Conservation (phyloP, 2,329 filamentous ascomycete genomes). For the Claviceps maximensis region DNA sequence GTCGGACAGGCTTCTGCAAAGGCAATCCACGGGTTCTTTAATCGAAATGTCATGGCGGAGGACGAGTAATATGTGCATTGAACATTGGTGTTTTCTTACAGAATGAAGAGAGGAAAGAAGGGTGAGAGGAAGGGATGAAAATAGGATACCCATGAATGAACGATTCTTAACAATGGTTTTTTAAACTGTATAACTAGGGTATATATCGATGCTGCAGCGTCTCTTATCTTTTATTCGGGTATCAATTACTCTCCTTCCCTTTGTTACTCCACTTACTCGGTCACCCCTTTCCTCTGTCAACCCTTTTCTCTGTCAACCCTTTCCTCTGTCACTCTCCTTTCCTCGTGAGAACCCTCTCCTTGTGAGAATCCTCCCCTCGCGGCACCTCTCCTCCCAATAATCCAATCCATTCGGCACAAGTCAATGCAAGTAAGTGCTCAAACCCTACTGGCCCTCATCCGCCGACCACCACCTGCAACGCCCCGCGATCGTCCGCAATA, state of each 20-base stretch:
- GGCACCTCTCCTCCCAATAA: not conserved
- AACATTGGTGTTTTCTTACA: too few relatives aligned
- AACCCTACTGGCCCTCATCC: constrained; percentile 12
- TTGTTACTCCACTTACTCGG: too few relatives aligned
- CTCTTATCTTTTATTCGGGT: not conserved
- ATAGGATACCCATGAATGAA: constrained; percentile 6
- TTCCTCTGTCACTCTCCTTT: not conserved
- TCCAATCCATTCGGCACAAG: not conserved
- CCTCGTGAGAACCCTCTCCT: too few relatives aligned
- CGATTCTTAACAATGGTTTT: not conserved
- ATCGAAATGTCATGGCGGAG: constrained; percentile 43
- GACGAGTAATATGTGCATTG: constrained; percentile 10
- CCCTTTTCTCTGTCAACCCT: not conserved
- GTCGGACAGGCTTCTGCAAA: constrained; percentile 65
- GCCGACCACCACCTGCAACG: constrained; percentile 5
- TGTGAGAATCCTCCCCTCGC: not conserved
- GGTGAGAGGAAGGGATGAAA: not conserved
- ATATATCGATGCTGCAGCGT: not conserved
- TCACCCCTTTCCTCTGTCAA: not conserved
- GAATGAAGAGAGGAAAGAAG: not conserved
- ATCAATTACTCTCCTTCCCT: not conserved
- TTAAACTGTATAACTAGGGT: not conserved
- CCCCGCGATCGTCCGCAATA: constrained; percentile 16
- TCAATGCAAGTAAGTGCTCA: not conserved
- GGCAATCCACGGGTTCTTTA: constrained; percentile 72